Evolutionary conservation across 1,284 basidiomycete species (phyloP).

Genomic region (Leccinum variabile): DNA sequence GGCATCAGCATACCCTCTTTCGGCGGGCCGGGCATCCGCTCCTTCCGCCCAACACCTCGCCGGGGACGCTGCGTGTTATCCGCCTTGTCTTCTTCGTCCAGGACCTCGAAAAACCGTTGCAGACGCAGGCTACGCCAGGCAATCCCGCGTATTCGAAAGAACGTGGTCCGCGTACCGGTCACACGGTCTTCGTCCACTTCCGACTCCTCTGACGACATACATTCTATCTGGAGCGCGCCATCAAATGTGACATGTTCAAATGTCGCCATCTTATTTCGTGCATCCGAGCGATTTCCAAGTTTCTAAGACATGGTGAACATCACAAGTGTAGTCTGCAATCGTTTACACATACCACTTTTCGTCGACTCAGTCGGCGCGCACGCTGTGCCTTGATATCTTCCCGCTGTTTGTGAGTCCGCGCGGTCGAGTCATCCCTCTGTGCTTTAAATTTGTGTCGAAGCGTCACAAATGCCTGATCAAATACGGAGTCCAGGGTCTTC

Average conservation of each 20-base stretch:
- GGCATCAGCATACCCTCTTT: slow-evolving; percentile 63
- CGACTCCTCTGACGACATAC: slow-evolving; percentile 79
- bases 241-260: slow-evolving; percentile 65
- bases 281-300: slow-evolving; percentile 58
- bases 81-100: slow-evolving; percentile 56
- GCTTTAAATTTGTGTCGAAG: slow-evolving; percentile 63
- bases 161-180: slow-evolving; percentile 25
- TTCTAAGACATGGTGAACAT: slow-evolving; percentile 45
- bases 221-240: slow-evolving; percentile 65
- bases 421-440: slow-evolving; percentile 51
- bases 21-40: slow-evolving; percentile 50
- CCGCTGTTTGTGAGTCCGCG: slow-evolving; percentile 44
- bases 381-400: slow-evolving; percentile 62
- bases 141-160: slow-evolving; percentile 54
- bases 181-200: slow-evolving; percentile 46
- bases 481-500: slow-evolving; percentile 58
- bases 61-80: slow-evolving; percentile 51
- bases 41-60: slow-evolving; percentile 54
- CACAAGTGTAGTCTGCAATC: neutral
- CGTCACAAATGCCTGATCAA: slow-evolving; percentile 70
- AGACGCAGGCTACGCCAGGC: slow-evolving; percentile 64
- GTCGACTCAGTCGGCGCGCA: slow-evolving; percentile 55
- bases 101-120: slow-evolving; percentile 52
- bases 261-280: slow-evolving; percentile 48
- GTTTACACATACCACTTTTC: slow-evolving; percentile 52